Conservation (phyloP, 2,329 filamentous ascomycete genomes). For the Claviceps purpurea region DNA sequence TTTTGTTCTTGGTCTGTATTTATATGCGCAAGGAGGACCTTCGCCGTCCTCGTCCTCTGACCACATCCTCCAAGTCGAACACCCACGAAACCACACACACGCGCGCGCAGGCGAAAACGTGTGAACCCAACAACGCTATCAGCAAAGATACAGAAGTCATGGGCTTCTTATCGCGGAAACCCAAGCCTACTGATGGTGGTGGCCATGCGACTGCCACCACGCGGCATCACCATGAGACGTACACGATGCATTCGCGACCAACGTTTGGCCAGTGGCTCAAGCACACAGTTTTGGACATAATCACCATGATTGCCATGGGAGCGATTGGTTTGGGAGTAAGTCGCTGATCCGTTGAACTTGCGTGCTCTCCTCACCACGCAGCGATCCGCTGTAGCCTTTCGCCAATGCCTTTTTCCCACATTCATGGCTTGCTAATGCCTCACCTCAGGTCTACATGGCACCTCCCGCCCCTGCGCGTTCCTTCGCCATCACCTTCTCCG, state of each 20-base stretch:
- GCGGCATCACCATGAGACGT: constrained; percentile 10
- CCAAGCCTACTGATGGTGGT: not conserved
- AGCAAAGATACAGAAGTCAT: not conserved
- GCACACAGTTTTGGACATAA: constrained; percentile 50
- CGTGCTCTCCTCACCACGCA: not conserved
- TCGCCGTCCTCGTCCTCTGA: too few species aligned
- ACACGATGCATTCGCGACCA: constrained; percentile 37
- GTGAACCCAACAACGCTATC: not conserved
- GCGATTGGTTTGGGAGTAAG: constrained; percentile 53
- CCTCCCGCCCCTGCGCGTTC: constrained; percentile 43
- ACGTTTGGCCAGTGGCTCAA: constrained; percentile 59
- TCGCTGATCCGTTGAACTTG: not conserved
- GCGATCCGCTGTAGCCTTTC: too few species aligned
- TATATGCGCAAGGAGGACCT: too few species aligned
- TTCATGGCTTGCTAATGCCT: not conserved
- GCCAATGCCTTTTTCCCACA: not conserved
- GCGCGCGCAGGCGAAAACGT: not conserved
- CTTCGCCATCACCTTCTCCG: constrained; percentile 52
- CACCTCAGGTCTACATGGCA: constrained; percentile 43
- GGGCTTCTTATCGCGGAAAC: constrained; percentile 2
- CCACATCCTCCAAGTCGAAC: too few species aligned
- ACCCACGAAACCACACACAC: not conserved
- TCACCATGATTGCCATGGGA: constrained; percentile 54
- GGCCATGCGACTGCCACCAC: not conserved
- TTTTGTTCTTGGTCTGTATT: too few species aligned